A percentile compares a stretch with the other conserved stretches of the same genome.
Conservation (phyloP, 2,329 filamentous ascomycete species). For the Neocucurbitaria cava region DNA sequence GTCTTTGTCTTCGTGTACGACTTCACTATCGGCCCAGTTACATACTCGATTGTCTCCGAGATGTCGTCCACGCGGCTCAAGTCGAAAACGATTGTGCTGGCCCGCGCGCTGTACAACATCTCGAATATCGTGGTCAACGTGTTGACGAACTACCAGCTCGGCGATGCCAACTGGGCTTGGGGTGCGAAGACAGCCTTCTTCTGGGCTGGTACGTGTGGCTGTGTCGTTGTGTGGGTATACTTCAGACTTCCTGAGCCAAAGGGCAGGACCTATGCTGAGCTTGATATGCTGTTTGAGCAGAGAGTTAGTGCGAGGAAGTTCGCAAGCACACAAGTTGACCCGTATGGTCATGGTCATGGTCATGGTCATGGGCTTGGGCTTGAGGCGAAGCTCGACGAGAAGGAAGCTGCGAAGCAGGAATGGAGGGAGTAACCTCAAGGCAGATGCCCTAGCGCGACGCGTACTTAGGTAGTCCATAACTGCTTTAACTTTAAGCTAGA, state of each 20-base stretch:
- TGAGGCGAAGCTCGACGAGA: slow-evolving; percentile 12
- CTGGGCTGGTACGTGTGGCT: slow-evolving; percentile 79
- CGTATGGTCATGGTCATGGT: slow-evolving; percentile 20
- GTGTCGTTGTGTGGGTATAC: slow-evolving; percentile 78
- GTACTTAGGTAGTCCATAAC: background rate
- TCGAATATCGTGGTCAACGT: slow-evolving; percentile 81
- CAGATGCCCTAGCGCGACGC: background rate
- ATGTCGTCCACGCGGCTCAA: slow-evolving; percentile 80
- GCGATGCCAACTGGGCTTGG: slow-evolving; percentile 76
- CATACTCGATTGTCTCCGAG: slow-evolving; percentile 86
- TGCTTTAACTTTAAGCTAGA: too few relatives aligned
- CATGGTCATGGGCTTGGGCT: slow-evolving; percentile 14
- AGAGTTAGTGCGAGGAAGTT: slow-evolving; percentile 33
- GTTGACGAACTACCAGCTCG: slow-evolving; percentile 61
- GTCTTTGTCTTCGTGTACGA: slow-evolving; percentile 74
- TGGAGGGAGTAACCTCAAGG: slow-evolving; percentile 21
- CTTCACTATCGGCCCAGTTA: slow-evolving; percentile 84
- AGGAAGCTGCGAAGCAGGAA: slow-evolving; percentile 15
- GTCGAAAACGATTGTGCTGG: slow-evolving; percentile 88
- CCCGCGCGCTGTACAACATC: slow-evolving; percentile 75
- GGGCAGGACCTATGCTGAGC: slow-evolving; percentile 81
- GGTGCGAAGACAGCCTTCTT: slow-evolving; percentile 85
- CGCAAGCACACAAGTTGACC: slow-evolving; percentile 27
- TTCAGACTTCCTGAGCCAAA: slow-evolving; percentile 80
- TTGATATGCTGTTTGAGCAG: slow-evolving; percentile 79